Base-by-base conservation (phyloP, 2,329 filamentous ascomycete genomes). In the Ascochyta fabae region DNA sequence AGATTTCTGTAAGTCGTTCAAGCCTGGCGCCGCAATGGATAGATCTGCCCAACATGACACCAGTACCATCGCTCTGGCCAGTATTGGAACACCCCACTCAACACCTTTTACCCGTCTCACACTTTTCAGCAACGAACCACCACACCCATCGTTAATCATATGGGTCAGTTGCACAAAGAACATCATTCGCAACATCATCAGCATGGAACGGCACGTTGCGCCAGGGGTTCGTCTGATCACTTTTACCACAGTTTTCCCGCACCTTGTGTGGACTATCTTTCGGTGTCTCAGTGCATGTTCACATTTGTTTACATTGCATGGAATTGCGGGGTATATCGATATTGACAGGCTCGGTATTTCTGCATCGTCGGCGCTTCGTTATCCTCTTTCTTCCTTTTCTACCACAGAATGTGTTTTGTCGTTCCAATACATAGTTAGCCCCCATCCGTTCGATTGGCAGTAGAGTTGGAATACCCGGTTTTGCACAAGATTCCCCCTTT, bases 401-500 rank as follows among this genome's bases (percentile, higher is more conserved):
- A 43, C 34, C 36, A 47, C 53, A 56, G 53, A 56, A 49, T 60
- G 40, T 44, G 19, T 49, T 53, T 54, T 49, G 55, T 54, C 48
- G 33, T 49, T 54, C 41, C 42, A 34, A 39, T 60, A 59, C 52
- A 48, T 59, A 61, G 50, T 56, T 63, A 56, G 39, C 51, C 61
- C 64, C 58, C 45, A 53, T 51, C 59, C 60, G 60, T 65, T 49
- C 59, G 56, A 53, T 64, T 55, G 46, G 53, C 41, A 47, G 53
- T 56, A 31, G 36, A 56, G 53, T 51, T 51, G 43, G 53, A 56
- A 56, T 56, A 56, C 53, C 53, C 53, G 47, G 53, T 56, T 56
- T 55, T 68, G 66, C 64, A 68, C 66, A 65, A 67, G 66, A 68
- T 68, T 68, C 65, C 66, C 65, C 66, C 53, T 56, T 65, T 51